These are phyloP conservation scores for Podaxis carcinomalis DNA, from an alignment of 768 basidiomycete genomes.

Conservation along the genomic window DNA sequence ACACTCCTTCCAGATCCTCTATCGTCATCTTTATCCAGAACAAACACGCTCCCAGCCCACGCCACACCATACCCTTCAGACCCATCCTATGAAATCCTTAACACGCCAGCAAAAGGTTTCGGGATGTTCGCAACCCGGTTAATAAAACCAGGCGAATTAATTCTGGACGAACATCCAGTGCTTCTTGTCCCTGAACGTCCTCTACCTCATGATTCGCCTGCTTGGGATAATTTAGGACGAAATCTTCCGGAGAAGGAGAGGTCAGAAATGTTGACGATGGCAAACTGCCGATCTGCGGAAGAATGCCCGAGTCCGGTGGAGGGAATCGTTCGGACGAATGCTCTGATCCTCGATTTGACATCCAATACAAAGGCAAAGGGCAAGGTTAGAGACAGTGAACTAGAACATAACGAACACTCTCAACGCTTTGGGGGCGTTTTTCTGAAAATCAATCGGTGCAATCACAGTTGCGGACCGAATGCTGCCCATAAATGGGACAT, in stretches of 20 bases:
- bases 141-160: constrained; percentile 28
- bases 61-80: constrained; percentile 6
- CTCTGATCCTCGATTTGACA: constrained; percentile 29
- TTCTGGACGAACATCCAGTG: constrained; percentile 36
- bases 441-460: constrained; percentile 36
- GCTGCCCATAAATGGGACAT: constrained; percentile 39
- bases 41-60: background rate
- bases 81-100: constrained; percentile 20
- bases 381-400: constrained; percentile 5
- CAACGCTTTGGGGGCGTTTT: constrained; percentile 39
- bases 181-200: constrained; percentile 31
- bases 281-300: constrained; percentile 24
- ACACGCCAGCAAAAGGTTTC: constrained; percentile 27
- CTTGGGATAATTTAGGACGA: constrained; percentile 27
- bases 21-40: background rate
- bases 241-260: constrained; percentile 22
- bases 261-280: constrained; percentile 27
- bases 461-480: constrained; percentile 47
- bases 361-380: constrained; percentile 17
- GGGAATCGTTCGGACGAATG: constrained; percentile 42
- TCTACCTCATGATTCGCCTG: constrained; percentile 20
- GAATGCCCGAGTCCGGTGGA: constrained; percentile 33
- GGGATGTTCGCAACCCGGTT: constrained; percentile 33
- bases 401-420: constrained; percentile 4
- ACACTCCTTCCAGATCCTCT: constrained; percentile 1